Evolutionary conservation across 331 rosid species (phyloP), one percentile per base, ranked within the genome.

Genomic region (Stylosanthes scabra): DNA sequence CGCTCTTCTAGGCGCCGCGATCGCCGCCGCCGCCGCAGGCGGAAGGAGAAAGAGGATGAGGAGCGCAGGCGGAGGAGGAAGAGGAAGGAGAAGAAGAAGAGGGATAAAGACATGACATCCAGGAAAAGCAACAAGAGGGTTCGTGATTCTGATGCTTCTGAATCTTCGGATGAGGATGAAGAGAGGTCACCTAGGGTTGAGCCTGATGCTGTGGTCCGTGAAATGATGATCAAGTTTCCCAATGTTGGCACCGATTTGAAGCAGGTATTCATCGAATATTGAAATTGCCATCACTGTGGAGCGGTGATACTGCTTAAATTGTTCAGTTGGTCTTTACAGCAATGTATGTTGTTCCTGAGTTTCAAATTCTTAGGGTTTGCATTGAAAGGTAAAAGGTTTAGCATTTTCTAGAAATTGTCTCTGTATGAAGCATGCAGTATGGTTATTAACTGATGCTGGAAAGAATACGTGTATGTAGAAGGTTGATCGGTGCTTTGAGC

Each of bases 141-240:
- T 56, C 65, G 70, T 54, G 77, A 70, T 41, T 85, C 91, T 11
- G 84, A 77, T 6, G 80, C 55, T 3, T 75, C 81, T 25, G 75
- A 39, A n/a, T 70, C 86, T 76, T 82, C 86, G 34, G 73, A 59
- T 51, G 87, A 74, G 42, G 84, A 78, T 13, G 81, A 27, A 71
- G 72, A 71, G 58, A 46, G 80, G 69, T 62, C 64, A 20, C 76
- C 16, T 50, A 64, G 59, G 79, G 68, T 74, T 78, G 74, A 84
- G 7, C 94, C 96, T 34, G 78, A 82, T 74, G 61, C 52, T 3
- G 82, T 76, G 34, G 54, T 91, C 28, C 77, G 63, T 7, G 83
- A 84, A 37, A 73, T 93, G 86, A 74, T 91, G 87, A 79, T 27
- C 13, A 84, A 85, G 66, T 93, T 93, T 42, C 97, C 97, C 58